These are phyloP conservation scores for Hymenoscyphus fructigenus DNA, from an alignment of 2,329 filamentous ascomycete genomes.

Conservation along the genomic window DNA sequence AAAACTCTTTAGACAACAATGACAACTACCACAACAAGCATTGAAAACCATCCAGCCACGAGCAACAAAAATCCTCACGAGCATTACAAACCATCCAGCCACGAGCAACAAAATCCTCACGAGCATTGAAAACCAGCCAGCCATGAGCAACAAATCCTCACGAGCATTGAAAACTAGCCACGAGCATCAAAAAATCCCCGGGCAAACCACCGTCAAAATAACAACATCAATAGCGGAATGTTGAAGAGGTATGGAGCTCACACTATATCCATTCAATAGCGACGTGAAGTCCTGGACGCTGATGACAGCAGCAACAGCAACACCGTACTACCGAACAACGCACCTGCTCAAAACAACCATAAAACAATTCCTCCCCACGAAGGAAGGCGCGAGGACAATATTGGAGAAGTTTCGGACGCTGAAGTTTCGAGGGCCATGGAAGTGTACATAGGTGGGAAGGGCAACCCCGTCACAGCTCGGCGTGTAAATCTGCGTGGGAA, in stretches of 20 bases:
- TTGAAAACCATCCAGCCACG: no score
- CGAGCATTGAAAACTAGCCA: no score
- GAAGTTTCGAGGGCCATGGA: background rate
- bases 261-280: background rate
- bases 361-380: background rate
- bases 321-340: background rate
- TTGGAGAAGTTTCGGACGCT: background rate
- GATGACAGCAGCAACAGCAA: background rate
- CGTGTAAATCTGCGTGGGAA: background rate
- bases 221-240: background rate
- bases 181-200: no score
- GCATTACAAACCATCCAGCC: no score
- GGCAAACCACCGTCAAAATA: background rate
- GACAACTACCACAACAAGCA: no score
- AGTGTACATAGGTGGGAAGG: background rate
- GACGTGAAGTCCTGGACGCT: background rate
- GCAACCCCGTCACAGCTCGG: background rate
- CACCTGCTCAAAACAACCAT: background rate
- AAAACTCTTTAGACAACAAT: no score
- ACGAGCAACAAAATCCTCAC: no score
- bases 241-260: background rate
- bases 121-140: no score
- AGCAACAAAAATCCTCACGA: no score
- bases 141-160: no score
- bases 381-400: background rate